Conservation (phyloP, 2,329 filamentous ascomycete genomes). For the Harringtonia lauricola region DNA sequence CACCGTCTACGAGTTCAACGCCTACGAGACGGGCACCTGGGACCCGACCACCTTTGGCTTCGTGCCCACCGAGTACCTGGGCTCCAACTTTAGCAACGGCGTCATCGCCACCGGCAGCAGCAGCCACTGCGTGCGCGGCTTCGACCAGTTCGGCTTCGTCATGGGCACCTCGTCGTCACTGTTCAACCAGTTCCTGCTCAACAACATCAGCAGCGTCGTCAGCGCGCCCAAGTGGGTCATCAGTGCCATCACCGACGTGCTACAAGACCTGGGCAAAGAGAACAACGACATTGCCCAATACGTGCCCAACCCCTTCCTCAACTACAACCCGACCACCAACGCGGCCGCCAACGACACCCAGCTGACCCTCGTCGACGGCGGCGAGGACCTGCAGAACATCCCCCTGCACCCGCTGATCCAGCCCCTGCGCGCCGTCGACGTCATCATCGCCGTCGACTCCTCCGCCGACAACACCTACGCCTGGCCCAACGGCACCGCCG, state of each 20-base stretch:
- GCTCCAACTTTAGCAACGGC: conserved; percentile 45
- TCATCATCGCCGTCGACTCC: conserved; percentile 55
- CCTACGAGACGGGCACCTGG: conserved; percentile 56
- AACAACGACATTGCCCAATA: conserved; percentile 40
- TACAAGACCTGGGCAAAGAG: conserved; percentile 41
- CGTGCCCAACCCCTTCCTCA: conserved; percentile 48
- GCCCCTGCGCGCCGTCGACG: conserved; percentile 40
- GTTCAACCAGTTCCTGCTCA: conserved; percentile 68
- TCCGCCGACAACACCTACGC: conserved; percentile 45
- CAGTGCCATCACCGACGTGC: conserved; percentile 36
- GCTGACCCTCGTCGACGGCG: conserved; percentile 39
- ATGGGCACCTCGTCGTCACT: conserved; percentile 80
- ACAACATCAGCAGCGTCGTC: conserved; percentile 39
- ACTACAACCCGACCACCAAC: conserved; percentile 33
- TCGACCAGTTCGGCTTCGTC: conserved; percentile 72
- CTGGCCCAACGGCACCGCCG: conserved; percentile 51
- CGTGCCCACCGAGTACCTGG: conserved; percentile 46
- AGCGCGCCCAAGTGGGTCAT: conserved; percentile 38
- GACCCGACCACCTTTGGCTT: conserved; percentile 51
- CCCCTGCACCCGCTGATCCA: conserved; percentile 41
- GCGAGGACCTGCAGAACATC: conserved; percentile 36
- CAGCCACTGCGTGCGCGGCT: conserved; percentile 59
- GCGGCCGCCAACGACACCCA: conserved; percentile 21
- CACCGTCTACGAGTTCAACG: conserved; percentile 53
- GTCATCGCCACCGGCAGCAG: conserved; percentile 37